These are phyloP conservation scores for Candida ortonii DNA, from an alignment of 805 yeast species.

Conservation along the genomic window DNA sequence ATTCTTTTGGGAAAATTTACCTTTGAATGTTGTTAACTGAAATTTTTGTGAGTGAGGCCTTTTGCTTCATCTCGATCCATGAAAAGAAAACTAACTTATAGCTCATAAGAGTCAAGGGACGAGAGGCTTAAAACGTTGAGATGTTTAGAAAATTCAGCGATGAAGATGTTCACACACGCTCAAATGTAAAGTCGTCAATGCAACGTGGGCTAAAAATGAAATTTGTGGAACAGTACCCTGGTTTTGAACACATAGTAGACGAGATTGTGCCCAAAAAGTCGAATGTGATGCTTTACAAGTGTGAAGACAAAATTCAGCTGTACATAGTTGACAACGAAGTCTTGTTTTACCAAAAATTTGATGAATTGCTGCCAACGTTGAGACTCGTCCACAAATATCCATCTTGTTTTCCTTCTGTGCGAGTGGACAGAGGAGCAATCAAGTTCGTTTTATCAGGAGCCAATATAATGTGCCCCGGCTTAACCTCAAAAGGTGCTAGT, in stretches of 20 bases:
- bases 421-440: slow-evolving; percentile 94
- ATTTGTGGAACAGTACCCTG: slow-evolving; percentile 69
- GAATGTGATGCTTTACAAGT: slow-evolving; percentile 73
- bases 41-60: too few species aligned
- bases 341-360: slow-evolving; percentile 76
- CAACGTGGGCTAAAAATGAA: slow-evolving; percentile 82
- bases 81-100: slow-evolving; percentile 1
- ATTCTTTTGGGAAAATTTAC: too few species aligned
- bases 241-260: slow-evolving; percentile 74
- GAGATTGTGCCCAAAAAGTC: slow-evolving; percentile 85
- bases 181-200: slow-evolving; percentile 91
- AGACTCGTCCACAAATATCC: slow-evolving; percentile 80
- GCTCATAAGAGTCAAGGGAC: too few species aligned
- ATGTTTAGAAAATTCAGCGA: slow-evolving; percentile 56
- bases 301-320: slow-evolving; percentile 84
- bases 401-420: slow-evolving; percentile 75
- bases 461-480: slow-evolving; percentile 94
- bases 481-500: slow-evolving; percentile 80
- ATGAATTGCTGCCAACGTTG: slow-evolving; percentile 73
- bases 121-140: too few species aligned
- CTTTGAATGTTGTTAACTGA: too few species aligned
- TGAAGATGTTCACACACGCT: slow-evolving; percentile 85
- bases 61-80: background rate
- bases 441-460: slow-evolving; percentile 95
- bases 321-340: slow-evolving; percentile 73